Evolutionary conservation across 2,329 filamentous ascomycete genomes (phyloP), one percentile per base, ranked within the genome.

Genomic region (Ophiostoma piceae): DNA sequence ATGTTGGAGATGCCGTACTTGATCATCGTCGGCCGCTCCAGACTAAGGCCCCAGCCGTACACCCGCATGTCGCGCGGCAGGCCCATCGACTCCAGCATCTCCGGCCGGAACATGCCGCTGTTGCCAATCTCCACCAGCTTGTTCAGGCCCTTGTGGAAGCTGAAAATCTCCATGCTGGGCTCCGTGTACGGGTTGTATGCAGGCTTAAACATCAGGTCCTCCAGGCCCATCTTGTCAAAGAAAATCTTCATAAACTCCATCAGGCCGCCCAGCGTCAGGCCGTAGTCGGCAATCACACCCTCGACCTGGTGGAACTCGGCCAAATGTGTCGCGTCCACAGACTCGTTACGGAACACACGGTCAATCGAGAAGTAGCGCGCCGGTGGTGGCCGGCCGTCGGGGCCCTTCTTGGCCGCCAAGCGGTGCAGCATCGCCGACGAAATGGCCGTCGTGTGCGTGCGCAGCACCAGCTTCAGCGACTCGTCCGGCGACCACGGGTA

Each of bases 331-430:
- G 94, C 94, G 77, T 99, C 95, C 71, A 99, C 94, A 2, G 92
- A 92, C 81, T 99, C 95, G 80, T 99, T 99, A 74, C 92, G 88
- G 89, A 99, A 99, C 72, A 99, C 95, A 69, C 95, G 89, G 81
- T 99, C 95, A 78, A 99, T 99, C 72, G 92, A 97, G 84, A 99
- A 99, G 84, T 97, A 98, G 72, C 94, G 89, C n/a, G 92, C 93
- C 47, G 87, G 85, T 19, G 85, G 86, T 66, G 85, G 84, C 68
- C 83, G 82, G 66, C 87, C 87, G 75, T 88, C 85, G 5, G 92
- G 91, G 16, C 92, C 90, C 71, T 92, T 93, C 39, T 68, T 70
- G 70, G 90, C 87, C 37, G 95, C 93, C 68, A 99, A 86, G 77
- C 93, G 93, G 82, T 97, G 90, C 74, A 99, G 87, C 84, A 97